These are phyloP conservation scores for Chlamydomonas reinhardtii DNA, from an alignment of 163 green algal species.

Conservation along the genomic window DNA sequence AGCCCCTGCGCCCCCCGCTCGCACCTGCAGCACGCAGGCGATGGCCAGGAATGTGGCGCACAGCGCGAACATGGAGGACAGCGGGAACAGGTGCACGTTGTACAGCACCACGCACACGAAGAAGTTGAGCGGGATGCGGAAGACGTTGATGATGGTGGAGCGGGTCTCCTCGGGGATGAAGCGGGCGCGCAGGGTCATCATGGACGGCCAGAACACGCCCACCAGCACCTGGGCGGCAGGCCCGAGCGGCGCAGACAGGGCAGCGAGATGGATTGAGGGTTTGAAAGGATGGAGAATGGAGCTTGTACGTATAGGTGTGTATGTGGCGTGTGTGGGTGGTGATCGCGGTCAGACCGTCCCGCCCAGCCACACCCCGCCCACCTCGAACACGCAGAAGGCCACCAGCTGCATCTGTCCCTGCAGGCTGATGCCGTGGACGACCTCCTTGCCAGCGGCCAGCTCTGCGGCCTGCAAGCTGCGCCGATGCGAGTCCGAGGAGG, in stretches of 20 bases:
- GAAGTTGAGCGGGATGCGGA: constrained; percentile 95
- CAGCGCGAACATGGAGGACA: constrained; percentile 95
- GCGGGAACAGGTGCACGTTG: constrained; percentile 91
- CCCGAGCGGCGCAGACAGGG: too few relatives aligned
- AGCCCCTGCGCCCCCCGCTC: not conserved
- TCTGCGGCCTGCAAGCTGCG: not conserved
- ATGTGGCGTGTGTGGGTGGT: too few relatives aligned
- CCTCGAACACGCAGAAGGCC: constrained; percentile 96
- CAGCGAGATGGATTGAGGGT: too few relatives aligned
- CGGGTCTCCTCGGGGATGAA: constrained; percentile 94
- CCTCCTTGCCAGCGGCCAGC: not conserved
- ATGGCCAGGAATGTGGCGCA: constrained; percentile 88
- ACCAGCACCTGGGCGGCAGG: constrained; percentile 64
- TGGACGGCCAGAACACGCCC: constrained; percentile 95
- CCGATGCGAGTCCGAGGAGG: not conserved
- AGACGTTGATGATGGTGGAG: constrained; percentile 98
- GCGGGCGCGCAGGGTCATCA: constrained; percentile 92
- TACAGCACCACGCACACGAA: constrained; percentile 98
- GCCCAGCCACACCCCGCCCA: too few relatives aligned
- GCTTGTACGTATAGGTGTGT: too few relatives aligned
- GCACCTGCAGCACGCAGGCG: constrained; percentile 49
- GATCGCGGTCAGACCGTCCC: too few relatives aligned
- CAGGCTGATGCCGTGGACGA: constrained; percentile 64
- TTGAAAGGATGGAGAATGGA: too few relatives aligned
- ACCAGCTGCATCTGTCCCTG: constrained; percentile 89